Evolutionary conservation across 768 basidiomycete species (phyloP), one percentile per base, ranked within the genome.

Genomic region (Mycena pura): DNA sequence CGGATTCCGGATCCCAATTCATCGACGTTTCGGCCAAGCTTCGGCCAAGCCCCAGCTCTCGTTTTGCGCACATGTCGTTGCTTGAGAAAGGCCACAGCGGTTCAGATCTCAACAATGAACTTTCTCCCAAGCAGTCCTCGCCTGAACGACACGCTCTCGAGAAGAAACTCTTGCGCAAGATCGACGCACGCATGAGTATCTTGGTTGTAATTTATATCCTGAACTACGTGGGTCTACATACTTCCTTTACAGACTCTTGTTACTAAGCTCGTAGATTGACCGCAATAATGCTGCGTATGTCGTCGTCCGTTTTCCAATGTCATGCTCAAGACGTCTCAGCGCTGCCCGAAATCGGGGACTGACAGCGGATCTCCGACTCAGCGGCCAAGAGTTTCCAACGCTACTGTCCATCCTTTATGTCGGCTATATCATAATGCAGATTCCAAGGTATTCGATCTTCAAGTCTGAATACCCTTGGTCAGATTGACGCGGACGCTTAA

Each of bases 291-390:
- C 82, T 31, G 80, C 83, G 88, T 89, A 71, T 17, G 45, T 46
- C 15, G 10, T 44, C 41, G 22, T 3, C 15, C 13, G 27, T 24
- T 27, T 40, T 21, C 14, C 15, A 19, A 28, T 40, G n/a, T 25
- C 43, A 24, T 22, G 21, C 46, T 14, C 34, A 34, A 24, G 10
- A 8, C 21, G 8, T 48, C 19, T 38, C 64, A 91, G 91, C 41
- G 90, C 89, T 11, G 91, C 90, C 29, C 81, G 91, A 52, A 76
- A 92, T 39, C 81, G 84, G 31, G 91, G 91, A 0, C 88, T 92
- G 52, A 87, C 90, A 68, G 76, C 79, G 47, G 90, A 92, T 72
- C 79, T 92, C 28, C 74, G 83, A 36, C 77, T 92, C 17, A 73
- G 82, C 62, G 87, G 83, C 25, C 80, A 84, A 52, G 80, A 92